Evolutionary conservation across 306 rosid species (phyloP), one percentile per base, ranked within the genome.

Genomic region (Ormosia semicastrata): DNA sequence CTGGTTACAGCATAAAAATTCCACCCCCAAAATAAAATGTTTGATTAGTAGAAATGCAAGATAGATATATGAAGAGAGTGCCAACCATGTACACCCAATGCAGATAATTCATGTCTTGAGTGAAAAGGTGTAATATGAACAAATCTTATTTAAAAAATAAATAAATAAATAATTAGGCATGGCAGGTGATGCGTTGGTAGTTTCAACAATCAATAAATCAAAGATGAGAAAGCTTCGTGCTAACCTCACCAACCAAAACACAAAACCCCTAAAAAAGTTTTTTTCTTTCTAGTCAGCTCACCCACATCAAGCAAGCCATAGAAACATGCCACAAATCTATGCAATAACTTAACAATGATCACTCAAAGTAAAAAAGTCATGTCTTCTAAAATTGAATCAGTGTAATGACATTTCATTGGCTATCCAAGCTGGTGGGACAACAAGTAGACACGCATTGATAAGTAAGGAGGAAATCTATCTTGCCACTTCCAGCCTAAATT

Each of bases 1-100:
- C 99, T 95, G 80, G 76, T 78, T 30, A 83, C 64, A 80, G 73
- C 64, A 85, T 34, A 15, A 66, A 66, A 11, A 37, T 60, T 77
- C 56, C 72, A 60, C 69, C 73, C 53, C 66, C 29, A 30, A 73
- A 24, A 24, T 24, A 24, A 43, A 72, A 5, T 11, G 34, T 50
- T 78, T 65, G 81, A 80, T 76, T 39, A 83, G 84, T 9, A 72
- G 13, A 57, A 41, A 50, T 44, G 36, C 66, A 41, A 57, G 3
- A 62, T 32, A 56, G 65, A 66, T 46, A 50, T 66, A 70, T 37
- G 15, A 54, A 65, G 39, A 52, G 39, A 17, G 80, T 56, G 41
- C 37, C 43, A 44, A 47, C 52, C 41, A 81, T 29, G 39, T 65
- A 53, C 8, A 71, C 33, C 37, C 40, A 66, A 30, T 32, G 43